These are phyloP conservation scores for Hepatocystis sp. DNA, from an alignment of 169 alveolate genomes.

Conservation along the genomic window DNA sequence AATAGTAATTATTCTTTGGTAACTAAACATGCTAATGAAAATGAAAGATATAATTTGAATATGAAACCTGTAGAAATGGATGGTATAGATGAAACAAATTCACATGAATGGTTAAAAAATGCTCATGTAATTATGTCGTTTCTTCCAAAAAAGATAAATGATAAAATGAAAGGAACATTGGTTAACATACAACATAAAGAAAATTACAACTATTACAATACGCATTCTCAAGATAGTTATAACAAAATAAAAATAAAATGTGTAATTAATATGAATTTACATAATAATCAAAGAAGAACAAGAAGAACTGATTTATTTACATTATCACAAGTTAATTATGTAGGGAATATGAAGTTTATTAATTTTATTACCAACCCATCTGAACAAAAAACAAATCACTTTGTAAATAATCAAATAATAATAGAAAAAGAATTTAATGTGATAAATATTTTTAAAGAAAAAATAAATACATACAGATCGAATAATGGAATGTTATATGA, in stretches of 20 bases:
- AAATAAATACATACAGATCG: constrained; percentile 70
- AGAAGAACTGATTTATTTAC: constrained; percentile 40
- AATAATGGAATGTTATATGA: constrained; percentile 44
- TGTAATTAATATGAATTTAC: constrained; percentile 23
- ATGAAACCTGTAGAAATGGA: background rate
- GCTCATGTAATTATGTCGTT: constrained; percentile 49
- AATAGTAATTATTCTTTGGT: background rate
- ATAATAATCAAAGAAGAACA: constrained; percentile 15
- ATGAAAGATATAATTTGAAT: background rate
- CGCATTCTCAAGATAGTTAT: background rate
- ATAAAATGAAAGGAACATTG: too few species aligned
- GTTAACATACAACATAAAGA: background rate
- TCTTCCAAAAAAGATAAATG: constrained; percentile 18
- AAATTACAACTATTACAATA: background rate
- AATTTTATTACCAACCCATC: constrained; percentile 39
- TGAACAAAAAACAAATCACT: background rate
- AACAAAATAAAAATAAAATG: constrained; percentile 24
- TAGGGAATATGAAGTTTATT: constrained; percentile 38
- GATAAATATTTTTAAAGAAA: constrained; percentile 56
- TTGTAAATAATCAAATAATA: constrained; percentile 45
- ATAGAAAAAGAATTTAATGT: constrained; percentile 45
- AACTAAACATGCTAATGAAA: background rate
- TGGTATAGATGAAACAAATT: background rate
- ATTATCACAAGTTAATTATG: constrained; percentile 26
- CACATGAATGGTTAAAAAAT: background rate